Percentiles rank a stretch among this genome's conserved stretches.
Evolutionary conservation across 2,329 filamentous ascomycete species (phyloP).

Genomic region (Aspergillus sclerotialis): DNA sequence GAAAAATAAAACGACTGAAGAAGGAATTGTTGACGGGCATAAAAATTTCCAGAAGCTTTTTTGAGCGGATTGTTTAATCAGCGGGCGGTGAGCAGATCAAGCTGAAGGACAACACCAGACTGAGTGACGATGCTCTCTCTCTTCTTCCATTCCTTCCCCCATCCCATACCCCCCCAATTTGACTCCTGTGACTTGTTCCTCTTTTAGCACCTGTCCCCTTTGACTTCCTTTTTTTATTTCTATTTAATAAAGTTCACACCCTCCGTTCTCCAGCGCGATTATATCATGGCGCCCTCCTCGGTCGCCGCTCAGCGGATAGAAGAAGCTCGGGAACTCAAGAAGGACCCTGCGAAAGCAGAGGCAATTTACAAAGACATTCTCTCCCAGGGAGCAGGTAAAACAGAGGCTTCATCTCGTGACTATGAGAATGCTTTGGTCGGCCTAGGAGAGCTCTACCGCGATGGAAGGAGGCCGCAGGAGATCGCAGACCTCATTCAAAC

Average conservation of each 20-base stretch:
- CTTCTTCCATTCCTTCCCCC: constrained; percentile 9
- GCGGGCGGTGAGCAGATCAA: constrained; percentile 24
- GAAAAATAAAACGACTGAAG: constrained; percentile 9
- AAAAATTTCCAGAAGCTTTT: constrained; percentile 18
- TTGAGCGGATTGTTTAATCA: constrained; percentile 27
- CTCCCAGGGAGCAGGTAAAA: constrained; percentile 73
- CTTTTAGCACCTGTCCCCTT: not conserved
- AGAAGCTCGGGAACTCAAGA: constrained; percentile 77
- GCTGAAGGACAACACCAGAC: constrained; percentile 10
- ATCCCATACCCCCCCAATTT: not conserved
- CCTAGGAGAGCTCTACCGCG: constrained; percentile 85
- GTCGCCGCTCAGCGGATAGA: constrained; percentile 62
- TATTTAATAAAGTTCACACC: too few species aligned
- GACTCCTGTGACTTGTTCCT: not conserved
- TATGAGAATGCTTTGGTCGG: constrained; percentile 86
- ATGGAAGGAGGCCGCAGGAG: constrained; percentile 70
- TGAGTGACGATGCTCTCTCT: constrained; percentile 17
- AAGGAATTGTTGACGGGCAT: constrained; percentile 9
- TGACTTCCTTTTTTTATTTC: too few species aligned
- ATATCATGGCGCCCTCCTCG: constrained; percentile 42
- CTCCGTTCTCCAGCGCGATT: constrained; percentile 1
- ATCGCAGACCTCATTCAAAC: constrained; percentile 84
- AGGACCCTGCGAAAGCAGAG: constrained; percentile 77
- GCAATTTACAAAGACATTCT: constrained; percentile 84
- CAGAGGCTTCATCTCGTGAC: constrained; percentile 78